Conservation (phyloP, 1,284 basidiomycete species). For the Rhizoctonia solani region DNA sequence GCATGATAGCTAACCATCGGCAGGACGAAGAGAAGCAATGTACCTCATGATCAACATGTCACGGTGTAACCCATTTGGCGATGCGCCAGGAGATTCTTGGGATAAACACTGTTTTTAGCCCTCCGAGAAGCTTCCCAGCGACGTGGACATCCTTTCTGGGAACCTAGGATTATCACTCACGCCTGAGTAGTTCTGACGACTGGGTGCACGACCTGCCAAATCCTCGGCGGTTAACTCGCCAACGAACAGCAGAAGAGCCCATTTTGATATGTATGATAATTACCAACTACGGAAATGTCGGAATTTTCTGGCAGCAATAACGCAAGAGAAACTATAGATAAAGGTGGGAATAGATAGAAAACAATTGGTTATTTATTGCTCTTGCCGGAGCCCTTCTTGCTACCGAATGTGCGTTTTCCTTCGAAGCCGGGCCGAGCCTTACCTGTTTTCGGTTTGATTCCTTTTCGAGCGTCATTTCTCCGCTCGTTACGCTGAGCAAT, state of each 20-base stretch:
- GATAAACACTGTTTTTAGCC: neutral
- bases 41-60: conserved; percentile 1
- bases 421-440: conserved; percentile 82
- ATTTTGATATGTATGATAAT: neutral
- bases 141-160: conserved; percentile 21
- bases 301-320: neutral
- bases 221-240: neutral
- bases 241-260: neutral
- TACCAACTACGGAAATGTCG: neutral
- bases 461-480: conserved; percentile 73
- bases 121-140: conserved; percentile 5
- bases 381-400: conserved; percentile 47
- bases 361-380: neutral
- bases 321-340: neutral
- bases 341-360: neutral
- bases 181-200: neutral
- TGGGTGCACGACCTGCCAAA: conserved; percentile 11
- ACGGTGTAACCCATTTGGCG: neutral
- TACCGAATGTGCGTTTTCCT: conserved; percentile 65
- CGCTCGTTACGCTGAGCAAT: conserved; percentile 80
- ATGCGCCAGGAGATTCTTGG: neutral
- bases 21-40: neutral
- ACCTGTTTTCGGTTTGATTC: conserved; percentile 57
- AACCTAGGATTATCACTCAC: neutral
- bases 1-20: neutral